Percentiles rank a stretch among this genome's conserved stretches.
Evolutionary conservation across 1,284 basidiomycete genomes (phyloP).

Genomic region (Rhodotorula sp.): DNA sequence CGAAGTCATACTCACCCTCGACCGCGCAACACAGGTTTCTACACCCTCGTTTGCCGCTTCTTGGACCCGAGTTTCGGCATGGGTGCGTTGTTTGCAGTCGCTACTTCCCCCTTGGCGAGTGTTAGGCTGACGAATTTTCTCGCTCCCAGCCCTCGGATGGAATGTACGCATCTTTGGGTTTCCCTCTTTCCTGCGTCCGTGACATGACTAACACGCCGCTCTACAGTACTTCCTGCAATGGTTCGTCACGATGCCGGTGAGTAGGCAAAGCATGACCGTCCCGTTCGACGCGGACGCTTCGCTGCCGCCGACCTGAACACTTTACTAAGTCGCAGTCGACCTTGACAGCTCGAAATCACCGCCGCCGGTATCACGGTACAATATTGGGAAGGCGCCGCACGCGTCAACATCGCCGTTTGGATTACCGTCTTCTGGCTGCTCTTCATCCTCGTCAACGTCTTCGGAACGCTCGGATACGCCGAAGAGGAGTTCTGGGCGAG

Average conservation of each 20-base stretch:
- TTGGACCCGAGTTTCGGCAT: constrained; percentile 42
- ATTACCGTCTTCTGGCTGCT: constrained; percentile 45
- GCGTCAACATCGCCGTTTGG: constrained; percentile 41
- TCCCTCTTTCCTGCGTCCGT: background rate
- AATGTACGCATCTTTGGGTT: background rate
- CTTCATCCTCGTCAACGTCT: constrained; percentile 40
- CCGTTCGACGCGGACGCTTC: no score
- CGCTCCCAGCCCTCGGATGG: constrained; percentile 48
- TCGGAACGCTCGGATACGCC: constrained; percentile 41
- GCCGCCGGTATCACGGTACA: constrained; percentile 39
- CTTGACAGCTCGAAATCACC: constrained; percentile 47
- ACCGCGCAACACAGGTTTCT: constrained; percentile 46
- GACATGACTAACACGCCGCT: background rate
- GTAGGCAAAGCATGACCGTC: background rate
- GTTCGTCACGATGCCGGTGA: background rate
- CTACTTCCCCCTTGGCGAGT: background rate
- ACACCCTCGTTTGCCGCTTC: constrained; percentile 49
- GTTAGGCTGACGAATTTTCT: background rate
- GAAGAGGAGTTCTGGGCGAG: constrained; percentile 48
- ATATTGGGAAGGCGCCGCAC: constrained; percentile 33
- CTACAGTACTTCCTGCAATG: constrained; percentile 1
- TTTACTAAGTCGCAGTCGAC: no score
- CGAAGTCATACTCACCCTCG: no score
- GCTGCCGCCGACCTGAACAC: no score
- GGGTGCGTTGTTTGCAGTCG: background rate